Evolutionary conservation across 202 grass and related monocot genomes (phyloP), one percentile per base, ranked within the genome.

Genomic region (Musa balbisiana): DNA sequence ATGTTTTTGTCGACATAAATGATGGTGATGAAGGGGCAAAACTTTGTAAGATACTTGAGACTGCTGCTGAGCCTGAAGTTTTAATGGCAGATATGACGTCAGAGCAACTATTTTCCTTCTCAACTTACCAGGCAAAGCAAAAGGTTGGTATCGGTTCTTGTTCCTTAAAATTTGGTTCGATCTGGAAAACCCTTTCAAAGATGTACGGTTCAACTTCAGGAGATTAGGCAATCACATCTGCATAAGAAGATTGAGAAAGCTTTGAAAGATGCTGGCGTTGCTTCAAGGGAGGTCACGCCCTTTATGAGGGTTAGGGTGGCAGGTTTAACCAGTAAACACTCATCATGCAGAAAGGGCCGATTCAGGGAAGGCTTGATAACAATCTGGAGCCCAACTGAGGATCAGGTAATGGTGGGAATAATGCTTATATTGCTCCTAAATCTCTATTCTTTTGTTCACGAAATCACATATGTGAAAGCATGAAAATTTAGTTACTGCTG

Each of bases 381-480:
- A 76, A 93, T 98, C 69, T 98, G 94, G 91, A 91, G 87, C 56
- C 94, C 91, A 83, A 93, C 87, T 16, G 90, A 98, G 75, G 89
- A 80, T 70, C 90, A 91, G 80, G 94, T 97, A 86, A 19, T 79
- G 15, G 50, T 79, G 20, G 76, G n/a, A 76, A 74, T 1, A 27
- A 49, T 69, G 33, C 33, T 50, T 19, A 9, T 56, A 13, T 20
- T 74, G 52, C 1, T 29, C 21, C 8, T 3, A 9, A 23, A 17
- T 27, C 22, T 22, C 10, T 52, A 5, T 60, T 60, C 14, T n/a
- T 60, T 8, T 60, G 16, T 60, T 60, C 56, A 1, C 9, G 56
- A 20, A 60, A 60, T 15, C 15, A 60, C 1, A 60, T 19, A 19
- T 19, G 13, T 56, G 2, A 19, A 4, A n/a, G 56, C 8, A 20